Evolutionary conservation across 495 filamentous ascomycete species (phyloP), one percentile per base, ranked within the genome.

Genomic region (Astrothelium subdiscretum): DNA sequence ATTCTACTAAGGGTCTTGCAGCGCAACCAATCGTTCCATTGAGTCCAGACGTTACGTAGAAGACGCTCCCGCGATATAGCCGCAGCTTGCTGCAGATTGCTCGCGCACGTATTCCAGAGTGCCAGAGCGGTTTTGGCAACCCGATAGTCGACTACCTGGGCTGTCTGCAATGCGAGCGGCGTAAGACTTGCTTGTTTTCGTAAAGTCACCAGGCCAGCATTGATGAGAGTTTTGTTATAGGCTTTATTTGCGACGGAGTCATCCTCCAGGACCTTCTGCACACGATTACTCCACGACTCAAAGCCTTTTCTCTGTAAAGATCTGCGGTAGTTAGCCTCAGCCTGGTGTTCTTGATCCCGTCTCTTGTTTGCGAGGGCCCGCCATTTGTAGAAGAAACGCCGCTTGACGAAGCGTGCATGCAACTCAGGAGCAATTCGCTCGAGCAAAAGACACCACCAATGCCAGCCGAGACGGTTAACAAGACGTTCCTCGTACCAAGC

Each of bases 21-120:
- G 13, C 85, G 83, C 32, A 86, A 75, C 18, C 73, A 78, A 72
- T 88, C 83, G 61, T 87, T 87, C 87, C 87, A 90, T 13, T 76
- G 68, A 1, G 81, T 83, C 79, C 80, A 86, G 10, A 81, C 73
- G 67, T 83, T 84, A 31, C 79, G 79, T 51, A 86, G 64, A 38
- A 85, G 69, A 43, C 83, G 77, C 62, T 73, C 61, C 29, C 71
- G 77, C 65, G 87, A 77, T 44, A 85, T 73, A 38, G 76, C 73
- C 15, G 73, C 67, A n/a, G 87, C 86, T 68, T 81, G 77, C n/a
- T 75, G 72, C 29, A 78, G 70, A 60, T 79, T 76, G 32, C 75
- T 74, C 3, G 76, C 69, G 20, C 81, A 79, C 0, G 72, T 71
- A 6, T 79, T 67, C 83, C 87, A 88, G 48, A 73, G 71, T 5